Conservation (phyloP, 495 filamentous ascomycete genomes). For the Penicillium malachiteum region DNA sequence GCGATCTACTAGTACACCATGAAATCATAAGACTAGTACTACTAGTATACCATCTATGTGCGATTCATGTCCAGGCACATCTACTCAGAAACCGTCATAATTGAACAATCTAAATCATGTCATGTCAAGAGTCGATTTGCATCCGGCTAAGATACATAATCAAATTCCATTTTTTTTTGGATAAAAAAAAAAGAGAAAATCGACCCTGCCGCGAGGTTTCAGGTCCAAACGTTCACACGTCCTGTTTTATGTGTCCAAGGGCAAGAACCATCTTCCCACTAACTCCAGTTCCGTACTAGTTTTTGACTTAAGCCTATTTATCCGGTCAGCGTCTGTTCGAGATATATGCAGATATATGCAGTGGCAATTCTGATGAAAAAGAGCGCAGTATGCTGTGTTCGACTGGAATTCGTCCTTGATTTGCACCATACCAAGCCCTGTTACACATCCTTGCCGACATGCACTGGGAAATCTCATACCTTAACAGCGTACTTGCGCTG, state of each 20-base stretch:
- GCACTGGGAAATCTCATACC: slow-evolving; percentile 52
- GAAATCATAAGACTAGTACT: neutral
- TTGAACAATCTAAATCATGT: slow-evolving; percentile 23
- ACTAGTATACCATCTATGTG: no score
- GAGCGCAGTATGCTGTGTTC: neutral
- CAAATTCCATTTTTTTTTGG: slow-evolving; percentile 42
- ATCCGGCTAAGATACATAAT: slow-evolving; percentile 49
- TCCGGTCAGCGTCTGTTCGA: neutral
- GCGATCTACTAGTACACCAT: neutral
- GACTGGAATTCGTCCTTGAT: neutral
- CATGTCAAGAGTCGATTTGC: slow-evolving; percentile 49
- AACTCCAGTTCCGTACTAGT: slow-evolving; percentile 46
- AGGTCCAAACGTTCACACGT: slow-evolving; percentile 38
- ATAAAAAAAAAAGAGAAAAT: slow-evolving; percentile 41
- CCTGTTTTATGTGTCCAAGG: slow-evolving; percentile 33
- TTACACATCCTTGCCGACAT: neutral
- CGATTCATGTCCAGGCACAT: no score
- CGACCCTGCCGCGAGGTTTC: slow-evolving; percentile 37
- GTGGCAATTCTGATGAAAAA: neutral
- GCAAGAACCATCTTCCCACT: slow-evolving; percentile 33
- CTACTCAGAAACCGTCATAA: no score
- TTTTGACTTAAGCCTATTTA: slow-evolving; percentile 44
- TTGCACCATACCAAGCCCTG: neutral
- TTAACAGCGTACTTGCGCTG: slow-evolving; percentile 98
- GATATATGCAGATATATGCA: neutral